Base-by-base conservation (phyloP, 192 early-diverging fungal genomes). In the Funneliformis geosporum region DNA sequence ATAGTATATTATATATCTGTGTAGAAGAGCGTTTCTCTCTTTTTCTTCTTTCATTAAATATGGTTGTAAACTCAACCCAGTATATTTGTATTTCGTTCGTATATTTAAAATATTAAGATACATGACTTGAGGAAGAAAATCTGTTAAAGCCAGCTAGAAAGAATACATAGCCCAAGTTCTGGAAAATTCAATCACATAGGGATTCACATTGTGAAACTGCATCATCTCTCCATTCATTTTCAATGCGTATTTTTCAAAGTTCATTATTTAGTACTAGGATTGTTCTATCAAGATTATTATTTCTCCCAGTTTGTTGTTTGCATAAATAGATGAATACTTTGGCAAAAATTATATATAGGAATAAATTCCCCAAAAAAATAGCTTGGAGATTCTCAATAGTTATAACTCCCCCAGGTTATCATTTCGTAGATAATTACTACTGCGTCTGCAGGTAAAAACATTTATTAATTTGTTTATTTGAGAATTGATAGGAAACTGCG, bases 71-170 rank as follows among this genome's bases (percentile, higher is more conserved):
- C n/a, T n/a, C n/a, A n/a, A 61, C 25, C 25, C 25, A 64, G 23
- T 27, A n/a, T 0, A 64, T 43, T 70, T 70, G 11, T 21, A 8
- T 38, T 44, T 70, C 68, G 0, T 70, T 40, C 0, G 12, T 70
- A 44, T 70, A 70, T 43, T 43, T 39, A 7, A 25, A 67, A 42
- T 39, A 18, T 43, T 18, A 5, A 18, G 40, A 16, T 38, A 39
- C 39, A 33, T 39, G 67, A 69, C 67, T 70, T 70, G 68, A 2
- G 0, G 40, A 70, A 70, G 68, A 70, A 39, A 70, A 69, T 69
- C 67, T 7, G 10, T 69, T 69, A 5, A 39, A 69, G 8, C 28
- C 33, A 21, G 67, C 39, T 39, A 69, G 2, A 23, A 55, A 25
- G 16, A 25, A 60, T 23, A 0, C 40, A 25, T 11, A 14, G 38